Percentiles rank a stretch among this genome's conserved stretches.
Evolutionary conservation across 768 basidiomycete species (phyloP).

Genomic region (button mushroom (Agaricus bisporus)): DNA sequence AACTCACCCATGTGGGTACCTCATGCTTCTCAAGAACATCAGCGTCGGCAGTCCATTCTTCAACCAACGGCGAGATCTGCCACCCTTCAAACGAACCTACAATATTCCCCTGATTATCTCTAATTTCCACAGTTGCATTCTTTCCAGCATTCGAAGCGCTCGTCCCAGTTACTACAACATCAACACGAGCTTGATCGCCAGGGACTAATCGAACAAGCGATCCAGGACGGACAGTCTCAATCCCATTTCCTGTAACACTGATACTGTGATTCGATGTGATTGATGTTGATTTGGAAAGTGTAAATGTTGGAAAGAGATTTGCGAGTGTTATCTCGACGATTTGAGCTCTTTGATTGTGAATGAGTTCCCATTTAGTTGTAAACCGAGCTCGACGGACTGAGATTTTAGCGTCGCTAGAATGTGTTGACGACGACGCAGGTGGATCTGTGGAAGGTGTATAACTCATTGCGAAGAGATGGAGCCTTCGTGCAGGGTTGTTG

Average conservation of each 20-base stretch:
- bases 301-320: constrained; percentile 37
- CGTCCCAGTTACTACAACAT: constrained; percentile 39
- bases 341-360: constrained; percentile 32
- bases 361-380: constrained; percentile 39
- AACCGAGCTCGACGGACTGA: constrained; percentile 38
- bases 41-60: constrained; percentile 33
- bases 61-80: constrained; percentile 29
- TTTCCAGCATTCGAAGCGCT: constrained; percentile 12
- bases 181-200: constrained; percentile 43
- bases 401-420: constrained; percentile 21
- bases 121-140: constrained; percentile 27
- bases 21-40: constrained; percentile 38
- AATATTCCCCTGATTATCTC: constrained; percentile 25
- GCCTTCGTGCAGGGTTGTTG: constrained; percentile 21
- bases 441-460: constrained; percentile 24
- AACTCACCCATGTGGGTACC: constrained; percentile 46
- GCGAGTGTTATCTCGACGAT: constrained; percentile 46
- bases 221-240: constrained; percentile 38
- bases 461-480: constrained; percentile 42
- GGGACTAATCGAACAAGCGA: constrained; percentile 39
- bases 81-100: constrained; percentile 31
- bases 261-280: constrained; percentile 27
- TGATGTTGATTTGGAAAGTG: constrained; percentile 22
- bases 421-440: background rate
- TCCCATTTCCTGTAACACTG: constrained; percentile 28